Base-by-base conservation (phyloP, 768 basidiomycete species). In the Hydnomerulius pinastri region DNA sequence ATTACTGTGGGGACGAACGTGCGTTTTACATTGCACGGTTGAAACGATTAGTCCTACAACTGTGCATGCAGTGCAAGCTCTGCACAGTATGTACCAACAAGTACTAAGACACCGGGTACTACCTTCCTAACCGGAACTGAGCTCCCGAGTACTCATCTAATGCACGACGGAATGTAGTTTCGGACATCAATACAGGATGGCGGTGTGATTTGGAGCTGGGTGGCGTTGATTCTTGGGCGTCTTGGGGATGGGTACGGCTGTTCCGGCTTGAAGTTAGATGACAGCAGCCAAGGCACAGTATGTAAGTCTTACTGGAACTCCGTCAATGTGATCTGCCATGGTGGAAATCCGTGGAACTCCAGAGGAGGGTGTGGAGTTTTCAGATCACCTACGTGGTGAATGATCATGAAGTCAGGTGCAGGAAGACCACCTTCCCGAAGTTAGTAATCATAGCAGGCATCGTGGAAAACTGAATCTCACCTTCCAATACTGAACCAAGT, bases 281-380 rank as follows among this genome's bases (percentile, higher is more conserved):
- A 18, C 27, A 6, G 13, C 40, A 47, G 9, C 32, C 30, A 41
- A 28, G 42, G 43, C 3, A 12, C 29, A 9, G 3, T 6, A 9
- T 6, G 18, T 21, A 20, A 39, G 10, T 70, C 86, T 69, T 62
- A 91, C 90, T 83, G 77, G 53, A 92, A 83, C 66, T 92, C 90
- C 38, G 87, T 88, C 35, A 92, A 70, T 48, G 85, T 75, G n/a
- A 84, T 80, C 58, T 92, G 90, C 90, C 90, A 92, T 13, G 90
- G 90, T 15, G 90, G 90, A 59, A 86, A 91, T 4, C 85, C 86
- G 56, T 86, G 71, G 18, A 91, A 71, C 63, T 91, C 87, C 43
- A 85, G 66, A 1, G 86, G 81, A 20, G 71, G 60, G 32, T 61
- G 63, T 30, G 70, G 66, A 30, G 65, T 65, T 41, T 59, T 67